phyloP scores from a whole-genome alignment of 805 yeast species.

The Ogataea kodamae region DNA sequence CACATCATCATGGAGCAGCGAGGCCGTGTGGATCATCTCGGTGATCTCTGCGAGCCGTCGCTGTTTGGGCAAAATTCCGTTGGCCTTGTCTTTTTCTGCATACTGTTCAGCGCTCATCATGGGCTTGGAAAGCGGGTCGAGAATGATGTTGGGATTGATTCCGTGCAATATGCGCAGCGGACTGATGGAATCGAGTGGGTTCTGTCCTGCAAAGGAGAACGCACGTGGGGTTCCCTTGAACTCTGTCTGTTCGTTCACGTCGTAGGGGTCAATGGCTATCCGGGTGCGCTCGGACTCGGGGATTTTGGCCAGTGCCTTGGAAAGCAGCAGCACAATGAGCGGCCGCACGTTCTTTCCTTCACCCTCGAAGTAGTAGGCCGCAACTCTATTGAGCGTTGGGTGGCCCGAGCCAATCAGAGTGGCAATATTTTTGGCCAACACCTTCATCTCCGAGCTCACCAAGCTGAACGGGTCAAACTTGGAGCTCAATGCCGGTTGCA shows the following conservation, averaged over 20 bases:
- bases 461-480: slow-evolving; percentile 82
- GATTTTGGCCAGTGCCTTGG: slow-evolving; percentile 75
- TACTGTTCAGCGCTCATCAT: slow-evolving; percentile 64
- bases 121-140: slow-evolving; percentile 81
- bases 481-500: slow-evolving; percentile 52
- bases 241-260: slow-evolving; percentile 64
- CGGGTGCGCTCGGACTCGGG: slow-evolving; percentile 68
- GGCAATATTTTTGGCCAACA: slow-evolving; percentile 82
- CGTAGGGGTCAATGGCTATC: slow-evolving; percentile 55
- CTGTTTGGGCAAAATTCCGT: slow-evolving; percentile 91
- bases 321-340: slow-evolving; percentile 73
- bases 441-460: slow-evolving; percentile 91
- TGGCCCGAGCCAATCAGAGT: slow-evolving; percentile 87
- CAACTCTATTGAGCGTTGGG: slow-evolving; percentile 85
- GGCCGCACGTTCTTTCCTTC: slow-evolving; percentile 97
- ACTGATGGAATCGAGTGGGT: slow-evolving; percentile 61
- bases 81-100: slow-evolving; percentile 45
- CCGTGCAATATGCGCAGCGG: slow-evolving; percentile 87
- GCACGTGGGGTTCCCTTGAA: slow-evolving; percentile 54
- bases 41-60: slow-evolving; percentile 94
- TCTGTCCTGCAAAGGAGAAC: slow-evolving; percentile 56
- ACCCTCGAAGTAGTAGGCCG: slow-evolving; percentile 92
- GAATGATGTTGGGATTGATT: slow-evolving; percentile 75
- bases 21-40: slow-evolving; percentile 97
- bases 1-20: slow-evolving; percentile 93